Evolutionary conservation across 345 rosid species (phyloP).

Genomic region (Angophora floribunda): DNA sequence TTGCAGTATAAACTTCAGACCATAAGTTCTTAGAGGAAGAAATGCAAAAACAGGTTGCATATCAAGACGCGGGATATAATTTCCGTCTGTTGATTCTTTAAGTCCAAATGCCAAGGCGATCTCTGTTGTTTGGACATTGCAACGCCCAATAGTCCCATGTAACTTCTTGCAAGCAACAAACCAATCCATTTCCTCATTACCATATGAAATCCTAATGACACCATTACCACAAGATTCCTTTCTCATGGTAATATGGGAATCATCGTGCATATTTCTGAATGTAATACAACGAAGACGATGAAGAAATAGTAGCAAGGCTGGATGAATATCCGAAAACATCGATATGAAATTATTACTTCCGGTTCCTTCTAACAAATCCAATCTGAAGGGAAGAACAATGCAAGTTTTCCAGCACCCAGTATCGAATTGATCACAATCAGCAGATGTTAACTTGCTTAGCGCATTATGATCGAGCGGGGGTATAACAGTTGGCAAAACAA

Average conservation of each 20-base stretch:
- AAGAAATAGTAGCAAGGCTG: conserved; percentile 84
- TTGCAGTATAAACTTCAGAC: conserved; percentile 88
- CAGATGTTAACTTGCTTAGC: conserved; percentile 28
- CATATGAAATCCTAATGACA: conserved; percentile 67
- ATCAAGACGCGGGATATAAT: conserved; percentile 44
- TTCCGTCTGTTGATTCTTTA: conserved; percentile 48
- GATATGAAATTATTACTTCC: conserved; percentile 33
- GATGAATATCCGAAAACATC: conserved; percentile 90
- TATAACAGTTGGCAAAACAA: conserved; percentile 74
- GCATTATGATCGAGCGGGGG: conserved; percentile 53
- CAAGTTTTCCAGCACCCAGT: conserved; percentile 69
- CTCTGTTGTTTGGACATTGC: conserved; percentile 61
- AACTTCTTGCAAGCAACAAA: conserved; percentile 70
- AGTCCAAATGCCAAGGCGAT: conserved; percentile 79
- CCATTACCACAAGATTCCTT: conserved; percentile 64
- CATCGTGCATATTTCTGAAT: conserved; percentile 55
- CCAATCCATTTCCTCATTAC: conserved; percentile 75
- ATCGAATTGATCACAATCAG: conserved; percentile 16
- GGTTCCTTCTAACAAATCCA: conserved; percentile 42
- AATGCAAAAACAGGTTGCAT: conserved; percentile 88
- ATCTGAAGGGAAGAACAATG: conserved; percentile 79
- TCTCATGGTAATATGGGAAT: conserved; percentile 62
- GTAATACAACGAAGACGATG: conserved; percentile 71
- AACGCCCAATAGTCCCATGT: conserved; percentile 40
- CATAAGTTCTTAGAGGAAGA: conserved; percentile 93